Evolutionary conservation across 768 basidiomycete species (phyloP), one percentile per base, ranked within the genome.

Genomic region (Lactarius quietus): DNA sequence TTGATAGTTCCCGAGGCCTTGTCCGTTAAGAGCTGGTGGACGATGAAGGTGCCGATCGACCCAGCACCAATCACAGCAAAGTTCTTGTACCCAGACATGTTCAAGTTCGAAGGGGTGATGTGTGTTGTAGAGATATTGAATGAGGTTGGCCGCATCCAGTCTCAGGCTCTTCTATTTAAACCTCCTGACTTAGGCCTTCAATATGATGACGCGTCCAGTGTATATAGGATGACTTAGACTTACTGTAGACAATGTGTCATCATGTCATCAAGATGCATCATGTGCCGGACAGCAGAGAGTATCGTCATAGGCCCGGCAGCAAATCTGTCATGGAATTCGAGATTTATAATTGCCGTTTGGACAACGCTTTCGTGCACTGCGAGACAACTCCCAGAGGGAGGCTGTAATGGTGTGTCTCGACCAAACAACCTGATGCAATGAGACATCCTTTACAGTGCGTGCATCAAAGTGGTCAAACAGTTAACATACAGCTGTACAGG

Each of bases 31-130:
- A 70, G 33, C 55, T 68, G 68, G 3, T 39, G 63, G 43, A 69
- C 38, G 29, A 69, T 57, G 52, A 61, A 64, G 41, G 36, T 55
- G 29, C 68, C 68, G 18, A 68, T 20, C 18, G 61, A 54, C 8
- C 67, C 67, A 1, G 68, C 67, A 9, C 53, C 68, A 8, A 61
- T 53, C 35, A 69, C 39, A 6, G 67, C 67, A 33, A 69, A 65
- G 29, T 62, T 62, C 36, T 62, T 66, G 61, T 66, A 66, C 15
- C 60, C 55, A 57, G 65, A 66, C 65, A 66, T 66, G 29, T 57
- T 15, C n/a, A n/a, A n/a, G n/a, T n/a, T n/a, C 9, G 7, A 20
- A 9, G 12, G 2, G 52, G 8, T 8, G 29, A 3, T n/a, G n/a
- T n/a, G n/a, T 48, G 26, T 48, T 23, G n/a, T 48, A 15, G 2